Evolutionary conservation across 768 basidiomycete genomes (phyloP).

Genomic region (Boletus coccyginus): DNA sequence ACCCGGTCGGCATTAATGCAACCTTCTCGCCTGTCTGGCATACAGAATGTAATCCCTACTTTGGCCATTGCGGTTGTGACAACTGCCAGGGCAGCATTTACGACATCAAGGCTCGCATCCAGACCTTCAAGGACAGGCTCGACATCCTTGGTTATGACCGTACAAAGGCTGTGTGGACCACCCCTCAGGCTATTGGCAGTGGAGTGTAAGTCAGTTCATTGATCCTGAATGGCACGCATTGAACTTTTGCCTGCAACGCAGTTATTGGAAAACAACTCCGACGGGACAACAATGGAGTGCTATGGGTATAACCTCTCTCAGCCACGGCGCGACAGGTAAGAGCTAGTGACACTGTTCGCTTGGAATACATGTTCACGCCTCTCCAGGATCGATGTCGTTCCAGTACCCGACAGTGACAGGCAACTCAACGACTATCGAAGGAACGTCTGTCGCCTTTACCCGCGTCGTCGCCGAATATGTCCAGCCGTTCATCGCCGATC

Average conservation of each 20-base stretch:
- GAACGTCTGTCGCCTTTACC: slow-evolving; percentile 10
- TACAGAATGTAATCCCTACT: too few relatives aligned
- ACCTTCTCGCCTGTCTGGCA: slow-evolving; percentile 39
- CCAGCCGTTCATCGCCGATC: slow-evolving; percentile 23
- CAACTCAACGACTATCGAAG: slow-evolving; percentile 22
- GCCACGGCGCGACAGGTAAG: slow-evolving; percentile 26
- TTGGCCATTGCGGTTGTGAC: too few relatives aligned
- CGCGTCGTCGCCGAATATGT: not conserved
- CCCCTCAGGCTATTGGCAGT: slow-evolving; percentile 53
- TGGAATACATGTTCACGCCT: not conserved
- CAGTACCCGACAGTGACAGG: slow-evolving; percentile 25
- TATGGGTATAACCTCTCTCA: slow-evolving; percentile 25
- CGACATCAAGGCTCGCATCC: too few relatives aligned
- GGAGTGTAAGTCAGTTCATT: slow-evolving; percentile 24
- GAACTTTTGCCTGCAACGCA: slow-evolving; percentile 1
- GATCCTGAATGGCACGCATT: not conserved
- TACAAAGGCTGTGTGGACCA: too few relatives aligned
- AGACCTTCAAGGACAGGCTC: too few relatives aligned
- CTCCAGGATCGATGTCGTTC: slow-evolving; percentile 28
- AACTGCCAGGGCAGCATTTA: too few relatives aligned
- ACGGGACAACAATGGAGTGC: slow-evolving; percentile 28
- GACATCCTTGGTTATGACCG: too few relatives aligned
- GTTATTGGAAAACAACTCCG: slow-evolving; percentile 31
- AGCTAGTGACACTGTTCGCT: not conserved
- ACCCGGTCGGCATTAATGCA: slow-evolving; percentile 52